Evolutionary conservation across 202 grass and related monocot species (phyloP).

Genomic region (Carex sylvatica): DNA sequence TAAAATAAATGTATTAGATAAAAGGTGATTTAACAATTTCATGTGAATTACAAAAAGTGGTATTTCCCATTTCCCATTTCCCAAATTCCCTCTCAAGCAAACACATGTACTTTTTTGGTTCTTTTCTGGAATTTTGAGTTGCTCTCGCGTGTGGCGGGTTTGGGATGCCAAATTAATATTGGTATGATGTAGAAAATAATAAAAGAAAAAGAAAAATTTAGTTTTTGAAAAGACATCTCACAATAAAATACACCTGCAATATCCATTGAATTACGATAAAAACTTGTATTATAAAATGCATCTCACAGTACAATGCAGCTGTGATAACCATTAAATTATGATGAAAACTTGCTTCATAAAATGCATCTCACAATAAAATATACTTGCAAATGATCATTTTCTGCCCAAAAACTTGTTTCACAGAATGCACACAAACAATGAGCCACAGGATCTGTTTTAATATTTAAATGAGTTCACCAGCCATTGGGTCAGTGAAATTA

Average conservation of each 20-base stretch:
- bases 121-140: no score
- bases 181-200: not conserved
- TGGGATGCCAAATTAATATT: not conserved
- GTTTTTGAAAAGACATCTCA: no score
- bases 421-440: not conserved
- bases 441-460: not conserved
- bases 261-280: no score
- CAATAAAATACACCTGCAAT: no score
- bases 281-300: no score
- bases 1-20: no score
- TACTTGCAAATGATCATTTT: not conserved
- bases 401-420: not conserved
- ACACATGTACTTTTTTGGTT: not conserved
- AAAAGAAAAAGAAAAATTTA: not conserved
- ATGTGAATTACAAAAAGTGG: not conserved
- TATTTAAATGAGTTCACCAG: not conserved
- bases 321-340: no score
- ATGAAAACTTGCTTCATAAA: no score
- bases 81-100: not conserved
- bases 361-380: not conserved
- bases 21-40: not conserved
- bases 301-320: no score
- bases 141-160: not conserved
- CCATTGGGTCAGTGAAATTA: not conserved
- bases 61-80: not conserved